A percentile compares a stretch with the other conserved stretches of the same genome.
phyloP scores from a whole-genome alignment of 1,284 basidiomycete species.

The Fomes fomentarius region DNA sequence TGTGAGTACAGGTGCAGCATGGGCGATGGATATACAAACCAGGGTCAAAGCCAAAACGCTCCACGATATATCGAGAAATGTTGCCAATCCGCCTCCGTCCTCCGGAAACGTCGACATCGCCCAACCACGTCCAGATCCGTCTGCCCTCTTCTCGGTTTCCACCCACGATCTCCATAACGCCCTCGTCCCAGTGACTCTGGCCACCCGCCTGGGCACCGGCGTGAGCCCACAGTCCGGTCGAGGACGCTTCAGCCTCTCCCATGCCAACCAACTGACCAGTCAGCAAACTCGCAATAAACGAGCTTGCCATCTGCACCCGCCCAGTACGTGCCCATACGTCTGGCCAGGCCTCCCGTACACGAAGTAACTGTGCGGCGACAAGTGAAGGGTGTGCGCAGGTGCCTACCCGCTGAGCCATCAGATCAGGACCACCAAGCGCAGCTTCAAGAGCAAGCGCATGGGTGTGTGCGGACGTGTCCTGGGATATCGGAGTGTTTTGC shows the following conservation, averaged over 20 bases:
- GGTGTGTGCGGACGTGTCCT: constrained; percentile 77
- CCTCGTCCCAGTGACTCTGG: constrained; percentile 75
- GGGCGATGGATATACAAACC: constrained; percentile 46
- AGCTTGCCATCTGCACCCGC: constrained; percentile 69
- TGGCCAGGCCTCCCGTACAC: constrained; percentile 73
- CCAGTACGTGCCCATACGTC: constrained; percentile 76
- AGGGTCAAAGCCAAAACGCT: constrained; percentile 78
- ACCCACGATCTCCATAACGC: constrained; percentile 73
- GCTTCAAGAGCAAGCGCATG: constrained; percentile 75
- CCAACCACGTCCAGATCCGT: constrained; percentile 72
- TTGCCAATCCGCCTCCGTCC: constrained; percentile 66
- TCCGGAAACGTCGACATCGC: constrained; percentile 64
- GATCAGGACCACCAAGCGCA: constrained; percentile 74
- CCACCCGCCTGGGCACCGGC: constrained; percentile 30
- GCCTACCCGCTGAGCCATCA: constrained; percentile 74
- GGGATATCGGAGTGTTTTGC: constrained; percentile 74
- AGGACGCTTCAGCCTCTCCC: constrained; percentile 75
- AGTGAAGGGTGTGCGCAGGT: constrained; percentile 69
- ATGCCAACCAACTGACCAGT: constrained; percentile 72
- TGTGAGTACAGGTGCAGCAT: constrained; percentile 7
- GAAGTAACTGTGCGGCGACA: constrained; percentile 68
- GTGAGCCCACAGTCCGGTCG: constrained; percentile 77
- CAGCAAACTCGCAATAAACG: constrained; percentile 72
- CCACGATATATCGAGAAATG: constrained; percentile 73
- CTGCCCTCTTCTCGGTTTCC: constrained; percentile 73